Conservation (phyloP, 345 rosid species). For the Kernera saxatilis region DNA sequence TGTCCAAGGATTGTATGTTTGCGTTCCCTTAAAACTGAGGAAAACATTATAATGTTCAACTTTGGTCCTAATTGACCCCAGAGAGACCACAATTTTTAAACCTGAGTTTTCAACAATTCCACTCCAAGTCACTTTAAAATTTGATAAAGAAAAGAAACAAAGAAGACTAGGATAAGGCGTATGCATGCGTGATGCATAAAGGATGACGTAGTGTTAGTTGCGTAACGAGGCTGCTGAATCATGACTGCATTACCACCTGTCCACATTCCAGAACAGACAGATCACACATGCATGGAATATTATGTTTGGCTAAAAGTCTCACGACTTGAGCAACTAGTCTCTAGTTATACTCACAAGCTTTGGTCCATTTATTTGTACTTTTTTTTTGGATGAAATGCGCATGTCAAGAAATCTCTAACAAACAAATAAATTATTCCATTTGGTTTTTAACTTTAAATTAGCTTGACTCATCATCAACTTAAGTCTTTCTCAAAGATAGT, state of each 20-base stretch:
- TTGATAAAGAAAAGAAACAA: background rate
- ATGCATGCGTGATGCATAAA: background rate
- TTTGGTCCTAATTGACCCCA: background rate
- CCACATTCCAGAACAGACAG: background rate
- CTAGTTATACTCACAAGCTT: background rate
- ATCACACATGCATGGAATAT: background rate
- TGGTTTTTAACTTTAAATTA: background rate
- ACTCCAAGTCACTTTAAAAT: background rate
- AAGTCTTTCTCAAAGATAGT: constrained; percentile 15
- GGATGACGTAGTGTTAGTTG: constrained; percentile 15
- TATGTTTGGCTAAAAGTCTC: constrained; percentile 10
- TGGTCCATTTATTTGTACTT: background rate
- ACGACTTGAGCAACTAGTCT: constrained; percentile 15
- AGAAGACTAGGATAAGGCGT: background rate
- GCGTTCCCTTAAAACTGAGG: background rate
- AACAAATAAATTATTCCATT: background rate
- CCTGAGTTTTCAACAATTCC: background rate
- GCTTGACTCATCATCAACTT: constrained; percentile 15
- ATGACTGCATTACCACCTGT: background rate
- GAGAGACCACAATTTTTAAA: background rate
- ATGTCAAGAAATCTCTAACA: background rate
- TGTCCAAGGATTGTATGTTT: background rate
- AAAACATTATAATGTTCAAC: background rate
- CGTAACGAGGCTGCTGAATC: constrained; percentile 1
- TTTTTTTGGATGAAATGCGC: background rate